Percentiles rank a stretch among this genome's conserved stretches.
Evolutionary conservation across 257 asterid species (phyloP).

Genomic region (Solanum clarkiae): DNA sequence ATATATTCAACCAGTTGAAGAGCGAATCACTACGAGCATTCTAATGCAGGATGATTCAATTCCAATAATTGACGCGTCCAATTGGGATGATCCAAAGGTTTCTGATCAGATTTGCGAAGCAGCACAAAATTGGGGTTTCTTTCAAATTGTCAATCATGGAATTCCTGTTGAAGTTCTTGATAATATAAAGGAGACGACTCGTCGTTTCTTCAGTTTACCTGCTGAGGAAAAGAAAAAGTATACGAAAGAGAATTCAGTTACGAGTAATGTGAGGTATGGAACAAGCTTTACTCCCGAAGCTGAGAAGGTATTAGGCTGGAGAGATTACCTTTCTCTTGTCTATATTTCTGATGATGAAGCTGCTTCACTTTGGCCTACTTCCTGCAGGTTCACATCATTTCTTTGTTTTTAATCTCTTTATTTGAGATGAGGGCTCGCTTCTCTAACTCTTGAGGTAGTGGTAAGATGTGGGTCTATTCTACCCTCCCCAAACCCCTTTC

Average conservation of each 20-base stretch:
- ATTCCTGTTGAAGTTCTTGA: conserved; percentile 12
- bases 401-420: no score
- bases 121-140: conserved; percentile 19
- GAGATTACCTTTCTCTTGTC: conserved; percentile 16
- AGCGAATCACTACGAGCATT: not conserved
- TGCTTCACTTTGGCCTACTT: conserved; percentile 15
- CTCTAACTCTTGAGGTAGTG: no score
- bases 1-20: conserved; percentile 14
- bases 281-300: conserved; percentile 20
- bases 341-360: conserved; percentile 15
- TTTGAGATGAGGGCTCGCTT: no score
- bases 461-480: no score
- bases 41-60: not conserved
- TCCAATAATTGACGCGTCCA: conserved; percentile 13
- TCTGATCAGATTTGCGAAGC: conserved; percentile 5
- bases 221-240: conserved; percentile 11
- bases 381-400: conserved; percentile 5
- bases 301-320: conserved; percentile 23
- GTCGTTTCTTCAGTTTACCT: conserved; percentile 7
- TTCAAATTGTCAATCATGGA: conserved; percentile 19
- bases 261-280: conserved; percentile 7
- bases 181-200: conserved; percentile 6
- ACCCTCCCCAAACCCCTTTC: no score
- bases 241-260: conserved; percentile 2
- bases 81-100: conserved; percentile 11